These are phyloP conservation scores for Taphrina populina DNA, from an alignment of 1,139 yeast species.

Conservation along the genomic window DNA sequence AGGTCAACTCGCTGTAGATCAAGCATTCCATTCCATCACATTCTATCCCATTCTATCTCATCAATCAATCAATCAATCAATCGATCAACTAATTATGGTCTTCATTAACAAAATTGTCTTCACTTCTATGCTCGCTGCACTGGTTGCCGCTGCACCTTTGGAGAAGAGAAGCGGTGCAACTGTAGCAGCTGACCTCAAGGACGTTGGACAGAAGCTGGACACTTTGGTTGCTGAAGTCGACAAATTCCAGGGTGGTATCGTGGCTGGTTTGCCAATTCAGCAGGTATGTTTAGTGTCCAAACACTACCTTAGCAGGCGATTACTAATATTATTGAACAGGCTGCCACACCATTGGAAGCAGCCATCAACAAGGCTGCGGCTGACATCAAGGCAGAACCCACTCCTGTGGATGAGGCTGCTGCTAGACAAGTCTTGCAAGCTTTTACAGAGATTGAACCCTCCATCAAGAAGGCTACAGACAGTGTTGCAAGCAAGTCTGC, in stretches of 20 bases:
- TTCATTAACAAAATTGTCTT: not conserved
- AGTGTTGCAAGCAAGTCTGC: slow-evolving; percentile 2
- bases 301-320: too few species aligned
- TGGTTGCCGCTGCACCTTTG: slow-evolving; percentile 8
- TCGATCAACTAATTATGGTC: not conserved
- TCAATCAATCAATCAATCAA: not conserved
- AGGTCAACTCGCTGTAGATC: too few species aligned
- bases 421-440: slow-evolving; percentile 15
- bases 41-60: not conserved
- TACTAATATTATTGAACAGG: too few species aligned
- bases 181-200: slow-evolving; percentile 1
- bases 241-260: slow-evolving; percentile 11
- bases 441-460: slow-evolving; percentile 17
- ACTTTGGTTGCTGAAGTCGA: slow-evolving; percentile 5
- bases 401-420: slow-evolving; percentile 19
- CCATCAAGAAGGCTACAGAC: slow-evolving; percentile 15
- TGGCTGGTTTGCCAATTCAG: slow-evolving; percentile 20
- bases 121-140: not conserved
- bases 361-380: slow-evolving; percentile 16
- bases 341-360: slow-evolving; percentile 2
- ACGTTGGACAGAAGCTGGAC: slow-evolving; percentile 11
- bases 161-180: slow-evolving; percentile 14
- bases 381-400: slow-evolving; percentile 17
- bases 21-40: not conserved
- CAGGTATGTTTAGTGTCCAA: not conserved